Base-by-base conservation (phyloP, 805 yeast genomes). In the Saturnispora serradocipensis region DNA sequence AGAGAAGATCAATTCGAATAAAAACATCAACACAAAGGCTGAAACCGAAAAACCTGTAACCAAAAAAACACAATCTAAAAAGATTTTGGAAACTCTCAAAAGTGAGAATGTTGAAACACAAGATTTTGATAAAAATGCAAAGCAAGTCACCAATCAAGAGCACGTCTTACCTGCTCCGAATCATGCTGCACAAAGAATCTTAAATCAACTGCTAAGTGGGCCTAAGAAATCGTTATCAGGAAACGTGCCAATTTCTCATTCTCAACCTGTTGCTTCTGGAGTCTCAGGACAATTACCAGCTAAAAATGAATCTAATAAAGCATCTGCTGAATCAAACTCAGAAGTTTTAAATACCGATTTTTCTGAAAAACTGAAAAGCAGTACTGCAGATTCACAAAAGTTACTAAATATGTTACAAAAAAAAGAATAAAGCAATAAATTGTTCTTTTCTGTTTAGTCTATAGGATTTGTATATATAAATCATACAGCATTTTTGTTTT, bases 121-220 rank as follows among this genome's bases (percentile, higher is more conserved):
- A 10, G 13, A 38, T 13, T 22, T 30, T 2, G 30, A 46, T 2
- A 40, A 36, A 3, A n/a, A 6, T 2, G 9, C 3, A 2, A 11
- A 35, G 10, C 51, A 39, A 20, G 47, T 24, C 16, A 18, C 48
- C 10, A 18, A 18, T 1, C 43, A 46, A 13, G 30, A 38, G n/a
- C 15, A 40, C 5, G 38, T 25, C 11, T 45, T 49, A 5, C 40
- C 46, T 11, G 42, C 54, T 5, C 46, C 49, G 18, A 51, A 49
- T 11, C 51, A 49, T 9, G 58, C 64, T 13, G 67, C 60, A 11
- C 54, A 65, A 36, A 64, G 57, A 27, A 56, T 68, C 18, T 64
- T 58, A 55, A 62, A 67, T 45, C 58, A 46, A 38, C 22, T 46
- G 30, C 13, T 46, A 28, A 24, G 38, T 64, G 28, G 61, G 24